Evolutionary conservation across 352 stramenopile species (phyloP).

Genomic region (Globisporangium camurandrum): DNA sequence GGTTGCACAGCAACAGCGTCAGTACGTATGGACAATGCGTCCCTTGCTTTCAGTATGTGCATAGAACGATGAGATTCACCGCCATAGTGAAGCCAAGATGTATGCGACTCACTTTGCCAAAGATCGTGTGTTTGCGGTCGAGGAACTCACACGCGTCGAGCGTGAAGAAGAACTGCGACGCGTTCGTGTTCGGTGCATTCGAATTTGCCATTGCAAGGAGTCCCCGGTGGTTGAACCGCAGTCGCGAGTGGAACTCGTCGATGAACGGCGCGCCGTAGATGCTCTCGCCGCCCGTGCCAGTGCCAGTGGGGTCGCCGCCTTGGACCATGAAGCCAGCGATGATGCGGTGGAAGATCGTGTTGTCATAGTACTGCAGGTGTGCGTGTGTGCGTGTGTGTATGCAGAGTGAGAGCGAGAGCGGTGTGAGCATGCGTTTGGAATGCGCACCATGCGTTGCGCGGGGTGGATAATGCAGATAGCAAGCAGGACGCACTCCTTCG

Average conservation of each 20-base stretch:
- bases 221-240: slow-evolving; percentile 95
- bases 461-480: not conserved
- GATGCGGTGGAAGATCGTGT: slow-evolving; percentile 94
- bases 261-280: slow-evolving; percentile 75
- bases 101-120: slow-evolving; percentile 47
- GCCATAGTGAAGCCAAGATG: not conserved
- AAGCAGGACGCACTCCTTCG: slow-evolving; percentile 34
- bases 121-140: slow-evolving; percentile 95
- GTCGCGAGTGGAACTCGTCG: slow-evolving; percentile 91
- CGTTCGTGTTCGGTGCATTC: slow-evolving; percentile 83
- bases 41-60: no score
- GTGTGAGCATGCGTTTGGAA: no score
- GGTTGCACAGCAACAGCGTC: slow-evolving; percentile 12
- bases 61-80: no score
- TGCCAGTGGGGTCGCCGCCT: slow-evolving; percentile 88
- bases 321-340: slow-evolving; percentile 95
- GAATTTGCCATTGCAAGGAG: slow-evolving; percentile 92
- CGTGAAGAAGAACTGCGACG: slow-evolving; percentile 98
- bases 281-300: slow-evolving; percentile 73
- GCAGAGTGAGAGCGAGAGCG: no score
- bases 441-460: not conserved
- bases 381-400: no score
- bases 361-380: slow-evolving; percentile 89
- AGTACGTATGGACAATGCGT: not conserved
- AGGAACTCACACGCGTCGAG: slow-evolving; percentile 93